These are phyloP conservation scores for Pythium brachiatum DNA, from an alignment of 352 stramenopile species.

Conservation along the genomic window DNA sequence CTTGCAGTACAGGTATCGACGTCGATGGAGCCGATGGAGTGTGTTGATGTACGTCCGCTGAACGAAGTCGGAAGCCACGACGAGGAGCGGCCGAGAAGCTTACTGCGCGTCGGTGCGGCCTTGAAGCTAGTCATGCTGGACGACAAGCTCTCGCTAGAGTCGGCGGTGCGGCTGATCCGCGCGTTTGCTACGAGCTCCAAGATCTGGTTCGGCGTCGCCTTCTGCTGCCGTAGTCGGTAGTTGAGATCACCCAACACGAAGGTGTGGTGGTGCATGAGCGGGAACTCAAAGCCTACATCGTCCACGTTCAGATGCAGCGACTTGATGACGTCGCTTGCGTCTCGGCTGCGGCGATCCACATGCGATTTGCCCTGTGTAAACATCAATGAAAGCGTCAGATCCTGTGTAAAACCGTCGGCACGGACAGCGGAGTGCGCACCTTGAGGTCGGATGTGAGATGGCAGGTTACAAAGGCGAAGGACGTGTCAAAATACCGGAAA, in stretches of 20 bases:
- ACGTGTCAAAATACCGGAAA: slow-evolving; percentile 86
- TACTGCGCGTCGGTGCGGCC: slow-evolving; percentile 2
- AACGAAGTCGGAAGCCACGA: slow-evolving; percentile 20
- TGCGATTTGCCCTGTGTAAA: slow-evolving; percentile 59
- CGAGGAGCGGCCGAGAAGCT: slow-evolving; percentile 9
- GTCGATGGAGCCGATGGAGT: background rate
- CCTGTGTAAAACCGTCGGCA: background rate
- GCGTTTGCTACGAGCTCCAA: slow-evolving; percentile 52
- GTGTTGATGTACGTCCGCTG: slow-evolving; percentile 8
- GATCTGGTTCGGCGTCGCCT: slow-evolving; percentile 50
- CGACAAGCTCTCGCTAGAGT: background rate
- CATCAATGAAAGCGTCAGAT: background rate
- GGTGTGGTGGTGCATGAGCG: slow-evolving; percentile 83
- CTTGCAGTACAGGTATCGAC: background rate
- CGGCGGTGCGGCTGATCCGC: slow-evolving; percentile 7
- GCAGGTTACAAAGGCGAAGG: slow-evolving; percentile 84
- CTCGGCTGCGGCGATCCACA: slow-evolving; percentile 68
- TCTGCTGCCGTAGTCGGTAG: slow-evolving; percentile 73
- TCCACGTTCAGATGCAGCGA: slow-evolving; percentile 78
- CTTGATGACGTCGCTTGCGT: slow-evolving; percentile 70
- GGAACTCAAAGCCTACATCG: slow-evolving; percentile 84
- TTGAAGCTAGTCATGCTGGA: slow-evolving; percentile 3
- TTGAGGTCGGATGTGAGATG: slow-evolving; percentile 88
- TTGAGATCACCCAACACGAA: slow-evolving; percentile 91
- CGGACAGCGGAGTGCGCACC: slow-evolving; percentile 13